Conservation (phyloP, 129 eudicot species). For the Daucus carota region DNA sequence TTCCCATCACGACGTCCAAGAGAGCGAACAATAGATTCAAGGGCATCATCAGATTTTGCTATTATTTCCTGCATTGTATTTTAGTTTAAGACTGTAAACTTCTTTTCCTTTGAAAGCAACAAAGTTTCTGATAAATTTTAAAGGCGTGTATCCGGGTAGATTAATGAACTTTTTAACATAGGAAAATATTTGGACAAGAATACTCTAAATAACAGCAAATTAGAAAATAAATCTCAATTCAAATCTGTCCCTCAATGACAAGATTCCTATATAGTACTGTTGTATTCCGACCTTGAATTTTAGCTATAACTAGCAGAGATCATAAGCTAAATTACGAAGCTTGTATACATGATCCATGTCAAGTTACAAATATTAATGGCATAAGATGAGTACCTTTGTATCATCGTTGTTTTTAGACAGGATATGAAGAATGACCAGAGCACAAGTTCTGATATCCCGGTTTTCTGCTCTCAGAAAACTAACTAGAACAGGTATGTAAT, state of each 20-base stretch:
- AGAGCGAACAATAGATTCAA: conserved; percentile 41
- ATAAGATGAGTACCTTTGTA: conserved; percentile 41
- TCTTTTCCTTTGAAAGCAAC: conserved; percentile 26
- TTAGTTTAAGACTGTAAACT: conserved; percentile 5
- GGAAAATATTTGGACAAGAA: background rate
- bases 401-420: conserved; percentile 53
- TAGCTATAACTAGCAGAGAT: background rate
- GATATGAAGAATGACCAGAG: conserved; percentile 37
- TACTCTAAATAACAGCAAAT: background rate
- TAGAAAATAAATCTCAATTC: background rate
- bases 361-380: background rate
- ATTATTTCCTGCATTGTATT: conserved; percentile 54
- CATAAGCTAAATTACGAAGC: background rate
- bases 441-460: conserved; percentile 45
- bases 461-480: conserved; percentile 43
- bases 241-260: background rate
- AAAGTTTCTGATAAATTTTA: background rate
- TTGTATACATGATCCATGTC: no score
- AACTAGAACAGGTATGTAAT: conserved; percentile 48
- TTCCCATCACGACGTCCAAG: conserved; percentile 46
- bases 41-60: conserved; percentile 33
- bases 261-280: background rate
- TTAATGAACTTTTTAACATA: background rate
- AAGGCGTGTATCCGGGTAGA: background rate
- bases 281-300: background rate